Evolutionary conservation across 139 green algal genomes (phyloP).

Genomic region (Astrephomene gubernaculifera): DNA sequence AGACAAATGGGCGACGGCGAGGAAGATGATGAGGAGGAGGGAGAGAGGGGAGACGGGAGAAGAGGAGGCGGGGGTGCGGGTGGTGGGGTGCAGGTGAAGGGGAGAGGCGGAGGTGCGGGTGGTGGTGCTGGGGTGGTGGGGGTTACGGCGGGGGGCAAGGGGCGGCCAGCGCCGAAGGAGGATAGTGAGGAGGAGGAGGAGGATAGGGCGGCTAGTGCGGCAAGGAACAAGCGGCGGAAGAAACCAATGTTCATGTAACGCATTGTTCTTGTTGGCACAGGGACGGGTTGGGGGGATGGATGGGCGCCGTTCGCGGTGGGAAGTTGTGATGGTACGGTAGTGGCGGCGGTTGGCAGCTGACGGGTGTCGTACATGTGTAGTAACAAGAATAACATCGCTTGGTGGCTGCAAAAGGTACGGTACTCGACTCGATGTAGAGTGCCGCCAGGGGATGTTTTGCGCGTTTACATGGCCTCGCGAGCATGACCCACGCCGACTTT

Average conservation of each 20-base stretch:
- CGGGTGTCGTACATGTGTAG: no score
- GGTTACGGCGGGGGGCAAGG: neutral
- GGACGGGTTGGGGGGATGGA: no score
- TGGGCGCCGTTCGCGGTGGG: no score
- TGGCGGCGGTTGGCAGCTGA: no score
- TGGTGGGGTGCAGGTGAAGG: constrained; percentile 3
- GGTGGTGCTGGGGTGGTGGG: neutral
- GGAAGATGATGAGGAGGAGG: neutral
- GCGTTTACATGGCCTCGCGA: no score
- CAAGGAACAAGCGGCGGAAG: constrained; percentile 32
- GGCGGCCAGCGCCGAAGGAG: neutral
- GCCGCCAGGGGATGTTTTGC: no score
- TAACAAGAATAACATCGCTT: no score
- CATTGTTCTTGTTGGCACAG: neutral
- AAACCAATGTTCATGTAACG: constrained; percentile 43
- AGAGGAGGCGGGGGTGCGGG: neutral
- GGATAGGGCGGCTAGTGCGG: neutral
- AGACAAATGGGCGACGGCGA: neutral
- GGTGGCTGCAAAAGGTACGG: no score
- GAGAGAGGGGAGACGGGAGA: neutral
- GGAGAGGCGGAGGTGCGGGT: neutral
- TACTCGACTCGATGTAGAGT: no score
- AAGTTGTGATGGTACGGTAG: no score
- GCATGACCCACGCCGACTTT: no score
- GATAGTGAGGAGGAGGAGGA: constrained; percentile 22